phyloP scores from a whole-genome alignment of 208 protist genomes.

The Trypanosoma melophagium region DNA sequence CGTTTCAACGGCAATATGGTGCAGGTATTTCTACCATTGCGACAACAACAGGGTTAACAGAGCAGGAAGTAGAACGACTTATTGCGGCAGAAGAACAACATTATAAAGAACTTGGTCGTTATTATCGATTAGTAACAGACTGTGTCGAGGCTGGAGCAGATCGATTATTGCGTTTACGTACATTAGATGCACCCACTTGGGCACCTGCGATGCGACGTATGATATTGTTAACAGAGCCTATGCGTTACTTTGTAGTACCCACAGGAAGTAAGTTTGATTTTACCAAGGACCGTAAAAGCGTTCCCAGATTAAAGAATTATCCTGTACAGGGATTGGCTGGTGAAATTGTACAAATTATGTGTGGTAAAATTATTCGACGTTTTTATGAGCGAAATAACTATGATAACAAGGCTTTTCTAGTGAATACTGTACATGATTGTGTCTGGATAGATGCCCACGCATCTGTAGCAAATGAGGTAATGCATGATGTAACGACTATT shows the following conservation, averaged over 20 bases:
- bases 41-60: constrained; percentile 83
- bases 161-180: constrained; percentile 71
- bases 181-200: constrained; percentile 62
- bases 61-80: constrained; percentile 81
- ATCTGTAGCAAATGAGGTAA: constrained; percentile 76
- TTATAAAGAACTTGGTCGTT: constrained; percentile 78
- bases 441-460: constrained; percentile 89
- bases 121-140: constrained; percentile 80
- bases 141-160: constrained; percentile 79
- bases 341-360: constrained; percentile 92
- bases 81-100: constrained; percentile 85
- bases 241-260: constrained; percentile 83
- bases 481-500: constrained; percentile 57
- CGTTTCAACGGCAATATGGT: constrained; percentile 91
- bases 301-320: constrained; percentile 90
- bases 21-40: constrained; percentile 79
- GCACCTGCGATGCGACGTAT: constrained; percentile 64
- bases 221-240: constrained; percentile 75
- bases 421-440: constrained; percentile 92
- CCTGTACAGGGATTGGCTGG: constrained; percentile 87
- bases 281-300: constrained; percentile 72
- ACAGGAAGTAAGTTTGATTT: constrained; percentile 91
- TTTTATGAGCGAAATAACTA: constrained; percentile 82
- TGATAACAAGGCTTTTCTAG: constrained; percentile 77
- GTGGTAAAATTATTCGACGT: constrained; percentile 74